Evolutionary conservation across 164 flowering plant species (phyloP), one percentile per base, ranked within the genome.

Genomic region (Vitis rotundifolia): DNA sequence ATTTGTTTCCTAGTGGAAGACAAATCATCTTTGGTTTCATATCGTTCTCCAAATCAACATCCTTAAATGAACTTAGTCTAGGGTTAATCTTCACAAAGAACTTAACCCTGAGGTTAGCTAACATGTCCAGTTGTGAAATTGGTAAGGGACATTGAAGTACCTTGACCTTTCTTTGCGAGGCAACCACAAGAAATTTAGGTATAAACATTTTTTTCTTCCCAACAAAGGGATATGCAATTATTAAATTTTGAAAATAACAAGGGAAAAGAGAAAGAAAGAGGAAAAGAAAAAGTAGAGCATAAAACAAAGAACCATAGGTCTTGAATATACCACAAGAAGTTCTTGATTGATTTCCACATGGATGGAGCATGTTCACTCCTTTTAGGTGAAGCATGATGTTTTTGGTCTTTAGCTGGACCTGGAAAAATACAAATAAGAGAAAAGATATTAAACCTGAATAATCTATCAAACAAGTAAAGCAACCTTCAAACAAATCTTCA

Each of bases 321-420:
- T 60, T 9, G 50, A 68, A 16, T 55, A 72, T 79, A 83, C 89
- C 87, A 58, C 49, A 79, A 58, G 63, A 81, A 72, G 50, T 52
- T 62, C 73, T 78, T 78, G 15, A 83, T 56, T 51, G 83, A 76
- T 5, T 76, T 75, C 87, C 80, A 85, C 31, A 74, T 66, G 52
- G 78, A 61, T 62, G 71, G 50, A 48, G 13, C 71, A 57, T 55
- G 54, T 47, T 53, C 69, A 18, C 65, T 68, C 26, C 59, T 66
- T n/a, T 15, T 26, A 50, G 56, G 57, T 56, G 81, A 72, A 60
- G 75, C 37, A 52, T 5, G 29, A 28, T 49, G 18, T 49, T 59
- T 37, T 47, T 47, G 62, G 8, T 56, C 57, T 0, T 37, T 28
- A 29, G 22, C 29, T 51, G 61, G 48, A 31, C 63, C 83, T 72